Conservation (phyloP, 192 early-diverging fungal species). For the Linnemannia hyalina region DNA sequence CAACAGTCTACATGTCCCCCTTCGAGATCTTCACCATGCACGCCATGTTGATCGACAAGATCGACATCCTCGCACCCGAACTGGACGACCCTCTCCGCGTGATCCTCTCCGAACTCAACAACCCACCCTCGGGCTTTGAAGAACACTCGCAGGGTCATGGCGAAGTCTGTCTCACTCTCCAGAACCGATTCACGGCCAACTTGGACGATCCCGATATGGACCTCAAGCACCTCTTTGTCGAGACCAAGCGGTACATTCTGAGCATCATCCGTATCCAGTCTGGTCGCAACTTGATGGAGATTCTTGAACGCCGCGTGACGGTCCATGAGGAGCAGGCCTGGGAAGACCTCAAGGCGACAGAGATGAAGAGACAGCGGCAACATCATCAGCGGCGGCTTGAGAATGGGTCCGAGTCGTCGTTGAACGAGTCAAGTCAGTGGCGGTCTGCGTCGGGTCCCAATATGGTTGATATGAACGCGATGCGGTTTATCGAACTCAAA, state of each 20-base stretch:
- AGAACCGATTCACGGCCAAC: slow-evolving; percentile 77
- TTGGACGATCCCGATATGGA: slow-evolving; percentile 65
- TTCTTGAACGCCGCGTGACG: slow-evolving; percentile 82
- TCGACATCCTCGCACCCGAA: slow-evolving; percentile 79
- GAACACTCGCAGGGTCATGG: slow-evolving; percentile 57
- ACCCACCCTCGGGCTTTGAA: slow-evolving; percentile 58
- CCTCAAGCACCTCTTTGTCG: slow-evolving; percentile 80
- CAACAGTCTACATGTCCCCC: slow-evolving; percentile 90
- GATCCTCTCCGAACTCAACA: slow-evolving; percentile 77
- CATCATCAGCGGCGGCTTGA: slow-evolving; percentile 34
- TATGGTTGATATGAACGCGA: slow-evolving; percentile 66
- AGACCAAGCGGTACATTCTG: slow-evolving; percentile 92
- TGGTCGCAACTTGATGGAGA: slow-evolving; percentile 86
- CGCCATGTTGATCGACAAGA: slow-evolving; percentile 80
- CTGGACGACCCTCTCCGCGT: slow-evolving; percentile 74
- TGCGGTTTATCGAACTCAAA: slow-evolving; percentile 87
- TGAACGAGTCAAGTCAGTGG: slow-evolving; percentile 9
- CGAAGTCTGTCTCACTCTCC: slow-evolving; percentile 76
- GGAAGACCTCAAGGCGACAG: slow-evolving; percentile 58
- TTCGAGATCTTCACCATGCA: slow-evolving; percentile 95
- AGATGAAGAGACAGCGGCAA: slow-evolving; percentile 41
- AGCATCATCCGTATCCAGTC: slow-evolving; percentile 89
- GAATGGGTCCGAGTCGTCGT: slow-evolving; percentile 42
- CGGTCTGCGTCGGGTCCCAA: not conserved
- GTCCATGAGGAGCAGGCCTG: slow-evolving; percentile 81